phyloP scores from a whole-genome alignment of 2,329 filamentous ascomycete genomes.

The Sphaerostilbella broomeana region DNA sequence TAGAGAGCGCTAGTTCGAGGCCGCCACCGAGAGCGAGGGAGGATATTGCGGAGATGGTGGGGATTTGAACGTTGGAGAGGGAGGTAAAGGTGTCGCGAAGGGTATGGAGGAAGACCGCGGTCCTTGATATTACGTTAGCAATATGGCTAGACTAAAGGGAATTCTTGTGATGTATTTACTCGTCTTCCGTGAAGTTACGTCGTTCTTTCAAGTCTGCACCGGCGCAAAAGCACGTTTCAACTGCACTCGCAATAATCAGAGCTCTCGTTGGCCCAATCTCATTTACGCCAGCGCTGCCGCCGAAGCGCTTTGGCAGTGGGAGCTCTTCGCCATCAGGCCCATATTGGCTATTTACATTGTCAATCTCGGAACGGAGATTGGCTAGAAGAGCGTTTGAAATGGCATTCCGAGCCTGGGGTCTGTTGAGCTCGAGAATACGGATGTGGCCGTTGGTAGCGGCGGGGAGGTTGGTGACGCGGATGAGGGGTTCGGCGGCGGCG shows the following conservation, averaged over 20 bases:
- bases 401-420: slow-evolving; percentile 80
- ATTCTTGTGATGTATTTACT: slow-evolving; percentile 54
- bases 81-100: slow-evolving; percentile 70
- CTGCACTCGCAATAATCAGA: slow-evolving; percentile 74
- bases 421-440: slow-evolving; percentile 80
- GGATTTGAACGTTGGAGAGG: slow-evolving; percentile 71
- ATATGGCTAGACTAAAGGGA: too few relatives aligned
- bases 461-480: slow-evolving; percentile 68
- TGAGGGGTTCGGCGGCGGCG: slow-evolving; percentile 43
- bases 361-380: slow-evolving; percentile 64
- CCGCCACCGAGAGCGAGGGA: slow-evolving; percentile 87
- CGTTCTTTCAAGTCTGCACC: slow-evolving; percentile 93
- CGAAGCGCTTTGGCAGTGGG: slow-evolving; percentile 34
- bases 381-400: slow-evolving; percentile 74
- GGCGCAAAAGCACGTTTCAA: slow-evolving; percentile 86
- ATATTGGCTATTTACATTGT: slow-evolving; percentile 61
- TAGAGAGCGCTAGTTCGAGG: slow-evolving; percentile 84
- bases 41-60: slow-evolving; percentile 82
- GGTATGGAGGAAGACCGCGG: slow-evolving; percentile 66
- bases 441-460: slow-evolving; percentile 78
- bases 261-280: slow-evolving; percentile 62
- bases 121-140: slow-evolving; percentile 46
- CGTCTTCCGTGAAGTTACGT: slow-evolving; percentile 64
- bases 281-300: slow-evolving; percentile 38
- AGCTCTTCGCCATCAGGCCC: slow-evolving; percentile 48